Evolutionary conservation across 2,329 filamentous ascomycete genomes (phyloP), one percentile per base, ranked within the genome.

Genomic region (Aureobasidium sp.): DNA sequence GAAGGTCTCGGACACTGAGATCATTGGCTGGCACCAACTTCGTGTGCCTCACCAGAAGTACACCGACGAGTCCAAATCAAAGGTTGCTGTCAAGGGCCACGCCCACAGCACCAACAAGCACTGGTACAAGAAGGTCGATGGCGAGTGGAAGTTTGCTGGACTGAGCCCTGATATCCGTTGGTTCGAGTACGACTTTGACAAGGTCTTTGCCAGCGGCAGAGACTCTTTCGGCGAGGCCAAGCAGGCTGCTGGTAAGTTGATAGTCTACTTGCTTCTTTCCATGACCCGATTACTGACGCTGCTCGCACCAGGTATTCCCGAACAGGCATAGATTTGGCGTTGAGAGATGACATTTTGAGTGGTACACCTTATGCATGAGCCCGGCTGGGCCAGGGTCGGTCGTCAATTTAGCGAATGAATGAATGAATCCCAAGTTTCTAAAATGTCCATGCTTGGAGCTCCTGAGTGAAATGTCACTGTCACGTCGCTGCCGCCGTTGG

Each of bases 21-120:
- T 83, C 63, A 77, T 73, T 31, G 79, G 81, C 62, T 79, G 78
- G 70, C 82, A 84, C 69, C 82, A 84, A 74, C 76, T 84, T 66
- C 81, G 82, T 34, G 82, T 84, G 48, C 81, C 82, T 17, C 82
- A 84, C 68, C 81, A 84, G 71, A 76, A 75, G 66, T 84, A 84
- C 72, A 78, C 73, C 15, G 81, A 83, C 67, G 76, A 73, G 62
- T 74, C 71, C 17, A 67, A 75, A 59, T 75, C 69, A n/a, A 73
- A 76, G 57, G 80, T 84, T 25, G 71, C 72, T 2, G 74, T 80
- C 67, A 82, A 83, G 74, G 81, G 81, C n/a, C 81, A 84, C 66
- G 81, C 80, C 5, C 82, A 84, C 71, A 80, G 78, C 65, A 77
- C 74, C 66, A 82, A 81, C 68, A 78, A 72, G 63, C 78, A 82